Conservation (phyloP, 2,329 filamentous ascomycete species). For the Fusarium xyrophilum region DNA sequence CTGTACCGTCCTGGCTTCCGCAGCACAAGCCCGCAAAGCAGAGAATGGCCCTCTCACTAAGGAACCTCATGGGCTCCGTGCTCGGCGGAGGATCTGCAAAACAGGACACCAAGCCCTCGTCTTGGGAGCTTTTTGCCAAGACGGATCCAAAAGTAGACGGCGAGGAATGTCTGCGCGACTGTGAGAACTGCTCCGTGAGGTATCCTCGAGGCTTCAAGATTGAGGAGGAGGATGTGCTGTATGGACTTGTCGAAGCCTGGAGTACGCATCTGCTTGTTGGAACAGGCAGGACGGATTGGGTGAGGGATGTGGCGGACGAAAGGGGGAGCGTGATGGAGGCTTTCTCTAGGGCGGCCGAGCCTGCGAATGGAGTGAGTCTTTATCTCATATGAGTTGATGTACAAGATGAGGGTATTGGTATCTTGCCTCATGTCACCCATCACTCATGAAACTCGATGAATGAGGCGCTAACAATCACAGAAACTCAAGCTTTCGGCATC, state of each 20-base stretch:
- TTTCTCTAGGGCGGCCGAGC: slow-evolving; percentile 64
- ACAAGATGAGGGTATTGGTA: background rate
- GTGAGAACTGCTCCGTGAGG: slow-evolving; percentile 77
- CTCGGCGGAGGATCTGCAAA: slow-evolving; percentile 30
- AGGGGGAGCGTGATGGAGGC: slow-evolving; percentile 85
- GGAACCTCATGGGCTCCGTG: slow-evolving; percentile 45
- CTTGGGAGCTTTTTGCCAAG: slow-evolving; percentile 70
- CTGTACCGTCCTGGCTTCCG: slow-evolving; percentile 26
- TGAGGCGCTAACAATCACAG: slow-evolving; percentile 51
- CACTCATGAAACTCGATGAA: background rate
- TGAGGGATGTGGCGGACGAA: slow-evolving; percentile 86
- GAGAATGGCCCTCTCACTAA: slow-evolving; percentile 53
- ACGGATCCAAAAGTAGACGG: slow-evolving; percentile 81
- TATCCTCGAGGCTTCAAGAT: slow-evolving; percentile 78
- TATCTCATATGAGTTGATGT: background rate
- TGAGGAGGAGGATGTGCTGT: slow-evolving; percentile 79
- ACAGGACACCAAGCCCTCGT: slow-evolving; percentile 37
- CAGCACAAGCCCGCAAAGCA: slow-evolving; percentile 46
- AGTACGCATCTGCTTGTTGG: slow-evolving; percentile 89
- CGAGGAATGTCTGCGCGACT: slow-evolving; percentile 88
- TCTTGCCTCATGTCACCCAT: background rate
- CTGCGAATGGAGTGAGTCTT: slow-evolving; percentile 70
- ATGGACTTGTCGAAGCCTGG: slow-evolving; percentile 86
- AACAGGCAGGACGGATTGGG: slow-evolving; percentile 97
- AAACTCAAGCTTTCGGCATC: slow-evolving; percentile 90